These are phyloP conservation scores for Tetragonia tetragonoides DNA, from an alignment of 148 eudicot genomes.

Conservation along the genomic window DNA sequence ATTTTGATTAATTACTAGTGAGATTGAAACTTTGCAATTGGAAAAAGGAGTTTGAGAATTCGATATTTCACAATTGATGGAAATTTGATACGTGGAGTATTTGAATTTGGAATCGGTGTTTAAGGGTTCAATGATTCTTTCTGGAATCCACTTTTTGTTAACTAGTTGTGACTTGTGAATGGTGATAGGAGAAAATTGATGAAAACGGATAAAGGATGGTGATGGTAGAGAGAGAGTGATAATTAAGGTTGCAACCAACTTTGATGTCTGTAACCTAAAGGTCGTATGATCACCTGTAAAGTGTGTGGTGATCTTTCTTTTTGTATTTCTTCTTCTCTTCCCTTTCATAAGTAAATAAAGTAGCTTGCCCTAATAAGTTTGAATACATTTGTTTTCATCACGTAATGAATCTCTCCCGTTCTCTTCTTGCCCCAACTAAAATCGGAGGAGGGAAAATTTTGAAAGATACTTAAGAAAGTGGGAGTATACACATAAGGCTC, in stretches of 20 bases:
- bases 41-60: neutral
- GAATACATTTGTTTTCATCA: conserved; percentile 1
- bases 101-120: neutral
- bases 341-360: conserved; percentile 3
- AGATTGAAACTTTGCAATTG: neutral
- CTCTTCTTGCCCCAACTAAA: neutral
- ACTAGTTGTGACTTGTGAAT: neutral
- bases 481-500: conserved; percentile 6
- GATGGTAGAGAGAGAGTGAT: conserved; percentile 1
- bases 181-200: neutral
- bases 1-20: neutral
- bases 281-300: neutral
- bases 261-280: conserved; percentile 14
- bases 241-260: neutral
- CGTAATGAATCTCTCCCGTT: conserved; percentile 8
- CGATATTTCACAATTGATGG: neutral
- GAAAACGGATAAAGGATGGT: conserved; percentile 6
- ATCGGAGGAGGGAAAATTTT: conserved; percentile 21
- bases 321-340: conserved; percentile 5
- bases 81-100: neutral
- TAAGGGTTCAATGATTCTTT: neutral
- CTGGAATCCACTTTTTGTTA: neutral
- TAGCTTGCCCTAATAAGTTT: conserved; percentile 4
- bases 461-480: conserved; percentile 28
- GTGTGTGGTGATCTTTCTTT: neutral